A percentile compares a stretch with the other conserved stretches of the same genome.
Evolutionary conservation across 257 asterid genomes (phyloP).

Genomic region (Solanum appendiculatum): DNA sequence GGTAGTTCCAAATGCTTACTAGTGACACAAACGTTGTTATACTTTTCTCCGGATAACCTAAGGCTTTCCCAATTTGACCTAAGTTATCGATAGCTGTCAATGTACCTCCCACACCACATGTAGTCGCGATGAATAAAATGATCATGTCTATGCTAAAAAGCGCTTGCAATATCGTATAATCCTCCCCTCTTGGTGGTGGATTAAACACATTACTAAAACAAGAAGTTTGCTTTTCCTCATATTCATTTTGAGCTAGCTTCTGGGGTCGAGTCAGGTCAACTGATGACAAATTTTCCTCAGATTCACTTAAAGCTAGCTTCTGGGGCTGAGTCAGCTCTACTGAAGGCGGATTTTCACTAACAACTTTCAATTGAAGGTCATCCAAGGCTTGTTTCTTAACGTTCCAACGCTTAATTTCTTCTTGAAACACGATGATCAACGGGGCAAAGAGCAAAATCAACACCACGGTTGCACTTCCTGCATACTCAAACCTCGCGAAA

Average conservation of each 20-base stretch:
- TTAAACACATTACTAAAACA: slow-evolving; percentile 22
- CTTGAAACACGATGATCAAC: slow-evolving; percentile 18
- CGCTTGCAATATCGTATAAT: slow-evolving; percentile 33
- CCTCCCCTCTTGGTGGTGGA: slow-evolving; percentile 40
- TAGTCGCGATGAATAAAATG: slow-evolving; percentile 18
- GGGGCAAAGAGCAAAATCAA: slow-evolving; percentile 27
- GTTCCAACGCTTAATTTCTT: slow-evolving; percentile 25
- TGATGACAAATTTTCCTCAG: not conserved
- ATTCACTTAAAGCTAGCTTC: not conserved
- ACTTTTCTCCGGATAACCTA: slow-evolving; percentile 28
- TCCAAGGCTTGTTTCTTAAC: not conserved
- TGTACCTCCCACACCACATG: slow-evolving; percentile 44
- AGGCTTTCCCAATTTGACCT: slow-evolving; percentile 33
- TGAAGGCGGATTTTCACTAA: not conserved
- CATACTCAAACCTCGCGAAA: slow-evolving; percentile 16
- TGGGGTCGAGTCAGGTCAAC: not conserved
- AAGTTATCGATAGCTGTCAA: slow-evolving; percentile 37
- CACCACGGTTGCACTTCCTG: slow-evolving; percentile 25
- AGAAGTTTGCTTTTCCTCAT: not conserved
- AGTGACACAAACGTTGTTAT: slow-evolving; percentile 35
- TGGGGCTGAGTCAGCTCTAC: not conserved
- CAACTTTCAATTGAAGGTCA: not conserved
- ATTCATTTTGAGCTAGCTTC: not conserved
- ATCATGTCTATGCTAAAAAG: slow-evolving; percentile 33
- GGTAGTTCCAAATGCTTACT: slow-evolving; percentile 44